Conservation (phyloP, 208 protist genomes). For the Trypanosoma lewisi region DNA sequence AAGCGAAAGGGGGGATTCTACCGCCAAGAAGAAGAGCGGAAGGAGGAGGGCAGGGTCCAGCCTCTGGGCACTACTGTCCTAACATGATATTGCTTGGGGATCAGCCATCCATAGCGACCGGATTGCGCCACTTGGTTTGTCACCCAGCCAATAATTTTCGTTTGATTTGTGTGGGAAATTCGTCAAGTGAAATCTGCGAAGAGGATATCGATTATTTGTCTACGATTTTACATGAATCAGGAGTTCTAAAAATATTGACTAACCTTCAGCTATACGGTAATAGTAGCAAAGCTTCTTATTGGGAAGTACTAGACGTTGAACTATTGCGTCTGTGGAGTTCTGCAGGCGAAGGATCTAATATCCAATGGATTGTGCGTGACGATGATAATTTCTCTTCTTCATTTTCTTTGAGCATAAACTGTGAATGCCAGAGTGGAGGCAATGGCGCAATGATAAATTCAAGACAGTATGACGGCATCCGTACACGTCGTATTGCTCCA, state of each 20-base stretch:
- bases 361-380: constrained; percentile 44
- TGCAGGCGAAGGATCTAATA: constrained; percentile 26
- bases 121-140: constrained; percentile 30
- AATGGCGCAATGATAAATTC: not conserved
- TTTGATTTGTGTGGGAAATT: constrained; percentile 1
- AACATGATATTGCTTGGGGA: constrained; percentile 42
- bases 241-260: constrained; percentile 32
- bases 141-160: constrained; percentile 47
- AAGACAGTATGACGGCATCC: not conserved
- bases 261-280: constrained; percentile 56
- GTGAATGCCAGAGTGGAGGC: constrained; percentile 11
- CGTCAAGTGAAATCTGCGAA: constrained; percentile 3
- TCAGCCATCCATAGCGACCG: constrained; percentile 29
- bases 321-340: constrained; percentile 59
- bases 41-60: too few relatives aligned
- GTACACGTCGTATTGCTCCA: constrained; percentile 24
- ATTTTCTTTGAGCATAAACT: not conserved
- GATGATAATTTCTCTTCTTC: not conserved
- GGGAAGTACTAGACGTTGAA: constrained; percentile 54
- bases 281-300: not conserved
- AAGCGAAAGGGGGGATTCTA: not conserved
- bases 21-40: not conserved
- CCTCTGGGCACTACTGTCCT: too few relatives aligned
- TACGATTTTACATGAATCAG: constrained; percentile 41
- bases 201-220: constrained; percentile 32